These are phyloP conservation scores for Sarocladium brachiariae DNA, from an alignment of 2,329 filamentous ascomycete genomes.

Conservation along the genomic window DNA sequence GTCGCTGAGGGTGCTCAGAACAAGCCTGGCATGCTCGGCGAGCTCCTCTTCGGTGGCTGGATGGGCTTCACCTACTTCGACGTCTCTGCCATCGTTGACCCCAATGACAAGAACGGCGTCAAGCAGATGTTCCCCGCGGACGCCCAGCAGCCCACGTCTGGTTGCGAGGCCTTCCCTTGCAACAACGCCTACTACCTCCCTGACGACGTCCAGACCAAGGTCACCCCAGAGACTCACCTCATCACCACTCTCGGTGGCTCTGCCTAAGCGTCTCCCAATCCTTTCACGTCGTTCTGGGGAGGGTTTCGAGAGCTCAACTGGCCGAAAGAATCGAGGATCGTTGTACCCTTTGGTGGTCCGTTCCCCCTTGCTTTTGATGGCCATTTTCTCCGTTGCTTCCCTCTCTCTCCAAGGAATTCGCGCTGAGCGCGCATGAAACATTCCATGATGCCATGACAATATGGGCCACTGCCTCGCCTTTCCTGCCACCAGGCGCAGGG, in stretches of 20 bases:
- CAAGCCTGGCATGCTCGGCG: conserved; percentile 44
- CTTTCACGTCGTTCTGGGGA: not conserved
- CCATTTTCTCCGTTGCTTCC: not conserved
- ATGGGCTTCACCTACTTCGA: conserved; percentile 47
- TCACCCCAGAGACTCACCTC: conserved; percentile 39
- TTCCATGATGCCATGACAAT: conserved; percentile 7
- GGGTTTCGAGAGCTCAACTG: not conserved
- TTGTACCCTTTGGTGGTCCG: conserved; percentile 6
- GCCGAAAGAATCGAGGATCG: not conserved
- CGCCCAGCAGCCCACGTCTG: conserved; percentile 34
- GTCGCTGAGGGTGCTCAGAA: conserved; percentile 36
- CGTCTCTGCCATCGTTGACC: conserved; percentile 50
- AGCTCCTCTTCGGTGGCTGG: conserved; percentile 43
- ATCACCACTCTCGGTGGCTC: conserved; percentile 40
- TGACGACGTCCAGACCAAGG: conserved; percentile 51
- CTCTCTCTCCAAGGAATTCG: not conserved
- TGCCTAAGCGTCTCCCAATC: conserved; percentile 7
- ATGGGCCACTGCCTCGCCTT: conserved; percentile 13
- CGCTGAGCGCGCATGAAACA: conserved; percentile 9
- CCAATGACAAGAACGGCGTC: conserved; percentile 41
- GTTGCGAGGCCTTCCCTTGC: conserved; percentile 47
- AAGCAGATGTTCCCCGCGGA: conserved; percentile 46
- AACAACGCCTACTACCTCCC: conserved; percentile 45
- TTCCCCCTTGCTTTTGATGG: not conserved
- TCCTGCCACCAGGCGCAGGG: conserved; percentile 13